These are phyloP conservation scores for Rhodotorula graminis DNA, from an alignment of 768 basidiomycete species.

Conservation along the genomic window DNA sequence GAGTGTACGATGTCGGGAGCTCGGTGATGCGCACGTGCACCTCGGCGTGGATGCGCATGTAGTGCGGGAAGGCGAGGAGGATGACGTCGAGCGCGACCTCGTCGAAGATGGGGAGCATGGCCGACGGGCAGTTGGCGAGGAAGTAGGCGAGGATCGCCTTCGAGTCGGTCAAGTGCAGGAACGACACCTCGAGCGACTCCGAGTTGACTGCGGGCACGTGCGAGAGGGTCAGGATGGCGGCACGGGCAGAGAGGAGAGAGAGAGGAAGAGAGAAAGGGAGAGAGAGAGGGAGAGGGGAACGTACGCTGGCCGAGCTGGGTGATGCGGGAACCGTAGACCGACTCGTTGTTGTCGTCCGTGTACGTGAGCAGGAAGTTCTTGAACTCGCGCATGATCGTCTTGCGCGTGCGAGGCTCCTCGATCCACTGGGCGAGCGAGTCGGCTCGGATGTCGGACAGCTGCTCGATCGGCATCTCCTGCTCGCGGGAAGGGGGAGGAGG, in stretches of 20 bases:
- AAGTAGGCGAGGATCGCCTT: constrained; percentile 97
- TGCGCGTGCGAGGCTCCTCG: constrained; percentile 79
- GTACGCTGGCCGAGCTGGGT: constrained; percentile 89
- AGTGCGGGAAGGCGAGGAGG: constrained; percentile 88
- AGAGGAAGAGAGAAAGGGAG: constrained; percentile 8
- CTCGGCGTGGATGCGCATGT: constrained; percentile 94
- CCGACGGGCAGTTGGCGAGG: constrained; percentile 85
- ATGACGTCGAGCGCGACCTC: constrained; percentile 90
- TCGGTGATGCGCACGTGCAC: constrained; percentile 96
- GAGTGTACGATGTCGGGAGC: constrained; percentile 78
- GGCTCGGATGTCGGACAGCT: constrained; percentile 95
- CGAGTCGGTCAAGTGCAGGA: constrained; percentile 83
- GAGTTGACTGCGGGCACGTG: constrained; percentile 67
- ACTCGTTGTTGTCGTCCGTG: constrained; percentile 81
- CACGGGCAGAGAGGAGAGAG: background rate
- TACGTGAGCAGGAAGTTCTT: constrained; percentile 92
- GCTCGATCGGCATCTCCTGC: constrained; percentile 89
- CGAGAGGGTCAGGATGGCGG: background rate
- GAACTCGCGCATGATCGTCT: constrained; percentile 87
- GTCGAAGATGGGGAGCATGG: constrained; percentile 92
- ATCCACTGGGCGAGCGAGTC: constrained; percentile 98
- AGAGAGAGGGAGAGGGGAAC: constrained; percentile 37
- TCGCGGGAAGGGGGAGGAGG: no score
- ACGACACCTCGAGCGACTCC: constrained; percentile 95
- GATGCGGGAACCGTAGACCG: constrained; percentile 92